phyloP scores from a whole-genome alignment of 108 stramenopile species.

The Epipyxis sp. region DNA sequence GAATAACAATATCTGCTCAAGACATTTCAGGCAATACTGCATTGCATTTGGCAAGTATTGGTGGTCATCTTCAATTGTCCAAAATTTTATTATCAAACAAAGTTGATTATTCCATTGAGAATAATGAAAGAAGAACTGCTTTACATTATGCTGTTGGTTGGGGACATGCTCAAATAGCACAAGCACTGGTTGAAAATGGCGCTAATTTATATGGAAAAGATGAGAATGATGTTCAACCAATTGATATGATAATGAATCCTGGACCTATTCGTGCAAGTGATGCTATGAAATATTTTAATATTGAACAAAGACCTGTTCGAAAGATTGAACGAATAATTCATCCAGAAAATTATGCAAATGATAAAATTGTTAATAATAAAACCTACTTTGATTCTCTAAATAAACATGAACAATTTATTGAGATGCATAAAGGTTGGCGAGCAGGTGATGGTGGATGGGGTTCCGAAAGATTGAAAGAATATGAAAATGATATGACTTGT shows the following conservation, averaged over 20 bases:
- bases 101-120: too few relatives aligned
- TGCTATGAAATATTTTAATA: not conserved
- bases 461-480: not conserved
- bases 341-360: not conserved
- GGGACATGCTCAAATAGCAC: conserved; percentile 1
- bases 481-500: conserved; percentile 15
- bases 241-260: conserved; percentile 22
- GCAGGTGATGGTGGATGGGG: conserved; percentile 9
- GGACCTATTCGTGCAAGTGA: conserved; percentile 8
- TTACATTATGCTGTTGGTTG: conserved; percentile 20
- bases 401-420: too few relatives aligned
- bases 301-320: conserved; percentile 16
- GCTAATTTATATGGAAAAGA: not conserved
- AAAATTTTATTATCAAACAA: conserved; percentile 3
- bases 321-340: not conserved
- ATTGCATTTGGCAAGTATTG: conserved; percentile 26
- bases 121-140: not conserved
- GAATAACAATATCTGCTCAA: not conserved
- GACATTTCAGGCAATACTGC: conserved; percentile 27
- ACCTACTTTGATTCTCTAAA: too few relatives aligned
- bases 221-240: not conserved
- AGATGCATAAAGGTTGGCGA: too few relatives aligned
- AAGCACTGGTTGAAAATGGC: not conserved
- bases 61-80: not conserved
- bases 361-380: not conserved